These are phyloP conservation scores for Psilocybe tampanensis DNA, from an alignment of 768 basidiomycete species.

Conservation along the genomic window DNA sequence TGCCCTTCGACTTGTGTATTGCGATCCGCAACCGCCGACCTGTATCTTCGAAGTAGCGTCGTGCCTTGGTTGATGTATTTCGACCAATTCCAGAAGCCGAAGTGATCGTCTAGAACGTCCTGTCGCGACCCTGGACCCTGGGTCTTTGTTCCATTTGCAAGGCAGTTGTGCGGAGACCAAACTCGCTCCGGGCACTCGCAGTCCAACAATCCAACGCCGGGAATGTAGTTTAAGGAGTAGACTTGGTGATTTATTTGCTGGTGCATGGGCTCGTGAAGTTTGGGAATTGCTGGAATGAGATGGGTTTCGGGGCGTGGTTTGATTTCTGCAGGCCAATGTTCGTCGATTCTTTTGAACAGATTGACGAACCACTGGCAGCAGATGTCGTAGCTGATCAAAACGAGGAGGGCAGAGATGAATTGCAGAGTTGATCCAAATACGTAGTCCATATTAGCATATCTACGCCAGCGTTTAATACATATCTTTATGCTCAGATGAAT, in stretches of 20 bases:
- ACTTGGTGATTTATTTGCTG: neutral
- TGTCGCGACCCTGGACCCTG: neutral
- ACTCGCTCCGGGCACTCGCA: conserved; percentile 2
- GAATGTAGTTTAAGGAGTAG: neutral
- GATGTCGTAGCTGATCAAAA: conserved; percentile 17
- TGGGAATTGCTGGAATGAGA: neutral
- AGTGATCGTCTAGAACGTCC: neutral
- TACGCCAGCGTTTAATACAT: neutral
- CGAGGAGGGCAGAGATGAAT: neutral
- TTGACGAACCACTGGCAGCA: neutral
- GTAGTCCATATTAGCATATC: conserved; percentile 21
- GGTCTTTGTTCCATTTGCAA: neutral
- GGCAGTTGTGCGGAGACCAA: neutral
- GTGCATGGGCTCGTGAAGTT: conserved; percentile 1
- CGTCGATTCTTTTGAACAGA: neutral
- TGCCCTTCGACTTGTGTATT: neutral
- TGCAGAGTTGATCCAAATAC: conserved; percentile 9
- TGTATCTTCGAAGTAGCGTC: neutral
- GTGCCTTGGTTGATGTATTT: neutral
- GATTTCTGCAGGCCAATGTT: neutral
- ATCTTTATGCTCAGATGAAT: neutral
- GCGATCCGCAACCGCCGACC: neutral
- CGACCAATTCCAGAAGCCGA: conserved; percentile 1
- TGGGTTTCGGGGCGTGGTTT: neutral
- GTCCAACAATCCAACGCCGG: neutral